Percentiles rank a stretch among this genome's conserved stretches.
Evolutionary conservation across 768 basidiomycete genomes (phyloP).

Genomic region (Russula olivacea): DNA sequence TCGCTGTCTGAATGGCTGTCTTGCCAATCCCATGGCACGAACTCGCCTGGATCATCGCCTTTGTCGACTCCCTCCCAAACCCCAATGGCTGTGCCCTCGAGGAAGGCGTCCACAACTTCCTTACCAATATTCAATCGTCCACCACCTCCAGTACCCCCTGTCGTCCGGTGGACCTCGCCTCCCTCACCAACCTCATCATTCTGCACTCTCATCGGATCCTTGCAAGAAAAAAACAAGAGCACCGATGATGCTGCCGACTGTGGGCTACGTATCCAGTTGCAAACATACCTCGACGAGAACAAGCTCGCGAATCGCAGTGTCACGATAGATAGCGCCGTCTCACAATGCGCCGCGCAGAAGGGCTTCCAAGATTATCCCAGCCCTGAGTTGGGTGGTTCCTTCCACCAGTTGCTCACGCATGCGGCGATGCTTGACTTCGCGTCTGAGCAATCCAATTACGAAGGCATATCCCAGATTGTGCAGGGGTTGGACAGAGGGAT

Average conservation of each 20-base stretch:
- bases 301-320: conserved; percentile 17
- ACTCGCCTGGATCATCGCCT: conserved; percentile 6
- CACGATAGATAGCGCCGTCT: conserved; percentile 11
- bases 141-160: neutral
- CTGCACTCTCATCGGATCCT: conserved; percentile 5
- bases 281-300: conserved; percentile 16
- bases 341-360: conserved; percentile 13
- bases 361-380: conserved; percentile 10
- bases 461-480: conserved; percentile 6
- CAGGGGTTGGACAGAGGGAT: conserved; percentile 13
- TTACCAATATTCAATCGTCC: conserved; percentile 13
- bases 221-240: neutral
- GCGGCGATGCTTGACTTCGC: conserved; percentile 16
- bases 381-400: conserved; percentile 5
- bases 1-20: neutral
- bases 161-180: conserved; percentile 6
- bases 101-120: conserved; percentile 10
- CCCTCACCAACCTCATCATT: conserved; percentile 7
- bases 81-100: neutral
- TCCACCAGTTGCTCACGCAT: conserved; percentile 10
- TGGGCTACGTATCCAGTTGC: conserved; percentile 12
- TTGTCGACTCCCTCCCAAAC: neutral
- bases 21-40: neutral
- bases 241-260: neutral
- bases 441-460: neutral